These are phyloP conservation scores for Halophytophthora batemanensis DNA, from an alignment of 352 stramenopile species.

Conservation along the genomic window DNA sequence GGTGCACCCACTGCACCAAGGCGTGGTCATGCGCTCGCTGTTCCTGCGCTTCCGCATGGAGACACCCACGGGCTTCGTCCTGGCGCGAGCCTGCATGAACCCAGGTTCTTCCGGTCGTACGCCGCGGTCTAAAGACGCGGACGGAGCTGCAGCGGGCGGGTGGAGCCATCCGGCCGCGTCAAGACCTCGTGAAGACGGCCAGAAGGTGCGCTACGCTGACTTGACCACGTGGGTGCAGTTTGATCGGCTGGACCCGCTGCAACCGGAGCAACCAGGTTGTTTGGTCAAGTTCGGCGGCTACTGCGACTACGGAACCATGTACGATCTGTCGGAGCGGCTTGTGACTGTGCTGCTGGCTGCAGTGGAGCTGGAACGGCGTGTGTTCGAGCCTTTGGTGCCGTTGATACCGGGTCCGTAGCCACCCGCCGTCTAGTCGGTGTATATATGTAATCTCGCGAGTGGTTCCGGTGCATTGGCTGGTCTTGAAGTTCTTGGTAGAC, in stretches of 20 bases:
- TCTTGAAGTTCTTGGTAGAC: too few relatives aligned
- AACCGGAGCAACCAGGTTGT: constrained; percentile 21
- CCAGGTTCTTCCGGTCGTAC: constrained; percentile 5
- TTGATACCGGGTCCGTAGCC: constrained; percentile 2
- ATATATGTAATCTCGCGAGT: too few relatives aligned
- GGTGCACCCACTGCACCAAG: constrained; percentile 32
- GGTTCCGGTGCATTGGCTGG: too few relatives aligned
- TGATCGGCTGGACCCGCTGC: constrained; percentile 25
- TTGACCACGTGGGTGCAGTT: constrained; percentile 39
- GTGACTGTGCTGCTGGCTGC: constrained; percentile 35
- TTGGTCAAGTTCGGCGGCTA: constrained; percentile 33
- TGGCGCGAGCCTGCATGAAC: constrained; percentile 36
- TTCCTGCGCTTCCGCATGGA: constrained; percentile 41
- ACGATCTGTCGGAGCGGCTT: constrained; percentile 35
- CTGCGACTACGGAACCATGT: constrained; percentile 35
- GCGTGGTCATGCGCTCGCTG: constrained; percentile 34
- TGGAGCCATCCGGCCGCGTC: background rate
- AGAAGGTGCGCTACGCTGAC: constrained; percentile 23
- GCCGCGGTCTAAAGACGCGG: background rate
- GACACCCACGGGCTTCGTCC: constrained; percentile 28
- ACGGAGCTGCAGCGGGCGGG: background rate
- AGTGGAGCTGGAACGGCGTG: constrained; percentile 30
- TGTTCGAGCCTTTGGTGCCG: constrained; percentile 27
- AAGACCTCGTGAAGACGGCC: background rate
- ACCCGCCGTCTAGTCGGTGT: too few relatives aligned